Base-by-base conservation (phyloP, 306 rosid species). In the Sindora glabra region DNA sequence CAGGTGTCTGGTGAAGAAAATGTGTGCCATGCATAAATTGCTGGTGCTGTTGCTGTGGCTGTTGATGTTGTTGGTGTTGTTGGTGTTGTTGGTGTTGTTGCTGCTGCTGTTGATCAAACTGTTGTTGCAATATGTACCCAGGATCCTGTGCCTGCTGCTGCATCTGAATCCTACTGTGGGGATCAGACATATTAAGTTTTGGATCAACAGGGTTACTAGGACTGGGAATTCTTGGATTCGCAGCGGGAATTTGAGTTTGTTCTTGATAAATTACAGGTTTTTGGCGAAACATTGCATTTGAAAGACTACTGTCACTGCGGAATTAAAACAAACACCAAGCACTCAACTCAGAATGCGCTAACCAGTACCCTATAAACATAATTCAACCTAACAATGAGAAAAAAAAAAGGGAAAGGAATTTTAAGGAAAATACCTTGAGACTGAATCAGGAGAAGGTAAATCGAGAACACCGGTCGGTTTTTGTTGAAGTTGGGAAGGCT, bases 401-500 rank as follows among this genome's bases (percentile, higher is more conserved):
- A n/a, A n/a, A n/a, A n/a, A n/a, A n/a, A n/a, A n/a, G n/a, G 3
- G n/a, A 26, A 12, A 5, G 27, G 14, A 62, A 59, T 10, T 8
- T 34, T 8, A 3, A 10, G 26, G 26, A 14, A 22, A 29, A 32
- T 78, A 90, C 99, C 99, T 94, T 51, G 94, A 60, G 22, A 84
- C 87, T 14, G 99, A 89, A 73, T 94, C 97, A 10, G 95, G 99
- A 30, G 99, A 94, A 48, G 95, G 89, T 74, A 89, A 55, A 65
- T 75, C 62, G 41, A 74, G 39, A 26, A 80, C 90, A 55, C 78
- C 89, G 63, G 36, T 53, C 53, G 22, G 57, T 67, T 65, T 65
- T 84, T 32, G n/a, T n/a, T n/a, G n/a, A n/a, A n/a, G n/a, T n/a
- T n/a, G n/a, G n/a, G n/a, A n/a, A n/a, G n/a, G n/a, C n/a, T n/a